Evolutionary conservation across 352 stramenopile species (phyloP), one percentile per base, ranked within the genome.

Genomic region (Pythium phragmiticola): DNA sequence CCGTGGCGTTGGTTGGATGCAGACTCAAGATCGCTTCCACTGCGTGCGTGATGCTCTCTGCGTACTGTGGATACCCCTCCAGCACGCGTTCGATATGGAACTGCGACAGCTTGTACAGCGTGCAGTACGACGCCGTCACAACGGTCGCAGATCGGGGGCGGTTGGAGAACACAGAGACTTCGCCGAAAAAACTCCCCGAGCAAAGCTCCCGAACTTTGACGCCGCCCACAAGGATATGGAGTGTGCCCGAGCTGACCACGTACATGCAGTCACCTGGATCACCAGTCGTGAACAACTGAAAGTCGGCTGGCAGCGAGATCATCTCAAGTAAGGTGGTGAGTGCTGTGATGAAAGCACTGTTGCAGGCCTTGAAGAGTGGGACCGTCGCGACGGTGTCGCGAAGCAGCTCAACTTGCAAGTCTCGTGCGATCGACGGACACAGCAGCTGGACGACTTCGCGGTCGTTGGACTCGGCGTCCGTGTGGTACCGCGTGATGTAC

Each of bases 241-340:
- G 62, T 1, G 86, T 66, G 0, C 80, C 82, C 0, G 80, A 87
- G 33, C 84, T 84, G 23, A 92, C 83, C 33, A 88, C 66, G 43
- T 89, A 90, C 83, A 92, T 90, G 42, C 73, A 82, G 56, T 92
- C 83, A 0, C 83, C 83, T 19, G 74, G 65, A 33, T 89, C 81
- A 7, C 83, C 83, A 19, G 65, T 66, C 16, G 75, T 62, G 50
- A 82, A 92, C 1, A 92, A 54, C 13, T 73, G 62, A 14, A 77
- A 85, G 43, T 87, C 73, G 7, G 77, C 73, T 0, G 83, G 81
- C 13, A 88, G 70, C 26, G 81, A 80, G 4, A 72, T 75, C 65
- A 89, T 77, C 53, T 90, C 80, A 43, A 92, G 69, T 45, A 92
- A 48, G 61, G 80, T 83, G 4, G 83, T 90, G 9, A 92, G 57